A percentile compares a stretch with the other conserved stretches of the same genome.
Evolutionary conservation across 768 basidiomycete species (phyloP).

Genomic region (Termitomyces eurrhizus): DNA sequence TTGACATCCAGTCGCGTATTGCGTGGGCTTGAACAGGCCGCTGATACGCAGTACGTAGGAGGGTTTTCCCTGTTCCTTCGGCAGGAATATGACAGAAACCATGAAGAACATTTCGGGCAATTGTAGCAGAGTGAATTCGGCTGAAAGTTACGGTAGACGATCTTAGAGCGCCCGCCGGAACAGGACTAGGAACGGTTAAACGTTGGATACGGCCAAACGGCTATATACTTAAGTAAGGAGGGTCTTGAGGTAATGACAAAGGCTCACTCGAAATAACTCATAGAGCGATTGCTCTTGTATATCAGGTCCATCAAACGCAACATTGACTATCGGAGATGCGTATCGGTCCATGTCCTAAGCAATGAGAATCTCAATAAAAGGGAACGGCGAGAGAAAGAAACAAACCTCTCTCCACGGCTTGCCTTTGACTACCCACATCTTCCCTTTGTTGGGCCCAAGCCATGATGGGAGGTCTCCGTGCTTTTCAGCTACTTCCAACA

Average conservation of each 20-base stretch:
- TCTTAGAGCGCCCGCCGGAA: slow-evolving; percentile 64
- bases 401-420: slow-evolving; percentile 77
- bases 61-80: slow-evolving; percentile 33
- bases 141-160: slow-evolving; percentile 62
- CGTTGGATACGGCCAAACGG: slow-evolving; percentile 81
- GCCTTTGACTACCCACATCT: slow-evolving; percentile 73
- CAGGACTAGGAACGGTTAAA: slow-evolving; percentile 54
- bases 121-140: slow-evolving; percentile 62
- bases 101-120: slow-evolving; percentile 81
- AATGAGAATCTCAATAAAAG: background rate
- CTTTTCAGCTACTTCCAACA: slow-evolving; percentile 40
- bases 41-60: slow-evolving; percentile 55
- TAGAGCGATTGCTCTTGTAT: slow-evolving; percentile 78
- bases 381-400: background rate
- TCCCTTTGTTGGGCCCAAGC: slow-evolving; percentile 46
- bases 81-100: slow-evolving; percentile 29
- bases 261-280: slow-evolving; percentile 66
- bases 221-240: slow-evolving; percentile 28
- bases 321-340: slow-evolving; percentile 65
- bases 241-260: background rate
- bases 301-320: slow-evolving; percentile 90
- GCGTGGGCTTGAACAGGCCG: slow-evolving; percentile 61
- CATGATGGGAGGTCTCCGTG: slow-evolving; percentile 63
- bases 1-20: slow-evolving; percentile 74
- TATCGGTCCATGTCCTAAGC: slow-evolving; percentile 83